Conservation (phyloP, 345 rosid genomes). For the Anacardium occidentale region DNA sequence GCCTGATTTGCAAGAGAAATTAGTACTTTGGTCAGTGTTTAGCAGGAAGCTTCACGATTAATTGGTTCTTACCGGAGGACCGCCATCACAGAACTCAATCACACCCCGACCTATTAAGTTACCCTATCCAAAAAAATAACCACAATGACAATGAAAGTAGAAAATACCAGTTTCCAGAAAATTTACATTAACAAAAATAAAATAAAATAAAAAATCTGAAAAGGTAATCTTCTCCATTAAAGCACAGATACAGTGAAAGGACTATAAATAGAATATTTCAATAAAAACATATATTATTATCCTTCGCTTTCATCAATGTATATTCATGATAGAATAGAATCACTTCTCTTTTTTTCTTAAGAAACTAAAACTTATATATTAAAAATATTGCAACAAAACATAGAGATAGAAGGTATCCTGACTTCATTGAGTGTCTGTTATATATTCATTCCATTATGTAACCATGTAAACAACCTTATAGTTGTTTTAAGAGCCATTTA, state of each 20-base stretch:
- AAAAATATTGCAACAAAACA: neutral
- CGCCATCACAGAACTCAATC: slow-evolving; percentile 76
- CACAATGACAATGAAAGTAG: neutral
- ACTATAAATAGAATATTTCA: neutral
- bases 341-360: neutral
- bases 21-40: too few relatives aligned
- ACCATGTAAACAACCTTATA: neutral
- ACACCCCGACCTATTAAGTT: slow-evolving; percentile 88
- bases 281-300: too few relatives aligned
- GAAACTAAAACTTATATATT: neutral
- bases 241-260: neutral
- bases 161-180: neutral
- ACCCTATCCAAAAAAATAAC: slow-evolving; percentile 52
- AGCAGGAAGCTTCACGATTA: neutral
- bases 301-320: neutral
- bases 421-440: neutral
- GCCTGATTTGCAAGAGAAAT: neutral
- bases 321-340: neutral
- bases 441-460: neutral
- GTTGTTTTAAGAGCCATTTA: neutral
- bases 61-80: slow-evolving; percentile 58
- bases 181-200: neutral
- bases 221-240: neutral
- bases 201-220: neutral
- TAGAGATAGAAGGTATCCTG: neutral